Evolutionary conservation across 345 rosid species (phyloP), one percentile per base, ranked within the genome.

Genomic region (Chamaenerion angustifolium): DNA sequence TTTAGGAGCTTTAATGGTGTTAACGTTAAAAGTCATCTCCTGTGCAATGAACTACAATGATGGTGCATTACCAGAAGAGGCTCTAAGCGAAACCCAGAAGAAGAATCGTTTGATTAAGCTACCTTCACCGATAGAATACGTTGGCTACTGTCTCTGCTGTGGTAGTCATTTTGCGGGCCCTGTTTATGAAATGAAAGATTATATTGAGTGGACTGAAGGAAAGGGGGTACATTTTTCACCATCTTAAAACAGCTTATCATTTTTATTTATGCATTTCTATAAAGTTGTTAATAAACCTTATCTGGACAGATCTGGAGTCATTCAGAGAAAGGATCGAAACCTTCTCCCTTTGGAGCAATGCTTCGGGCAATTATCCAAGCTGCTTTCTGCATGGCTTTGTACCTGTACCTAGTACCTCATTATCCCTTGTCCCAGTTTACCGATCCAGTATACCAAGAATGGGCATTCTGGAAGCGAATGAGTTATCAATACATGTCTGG

Each of bases 91-190:
- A 50, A 51, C 93, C 59, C 98, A 92, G 67, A 92, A 71, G 83
- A 92, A 80, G 66, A 73, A 81, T 51, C 72, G 88, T 50, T 70
- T 83, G 74, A 58, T 69, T 52, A 72, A 16, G 51, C 45, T 87
- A 68, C 96, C 98, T 17, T 80, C 98, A 44, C 57, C 87, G 54
- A 61, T 78, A 47, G 98, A 92, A 70, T 92, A 86, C 56, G 50
- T 71, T 65, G 96, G 98, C 61, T 84, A 76, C 67, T 92, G 98
- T 54, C 89, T 90, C 47, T 81, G 92, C 61, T 90, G 98, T 31
- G 89, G 98, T n/a, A 87, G 85, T 59, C 98, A 90, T 68, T 87
- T 90, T 63, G 96, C 94, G 48, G 98, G 98, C 25, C 98, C 98
- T 11, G 96, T 90, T 51, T 86, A 70, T 51, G 98, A 90, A 72